Conservation (phyloP, 208 protist genomes). For the Phytomonas serpens region DNA sequence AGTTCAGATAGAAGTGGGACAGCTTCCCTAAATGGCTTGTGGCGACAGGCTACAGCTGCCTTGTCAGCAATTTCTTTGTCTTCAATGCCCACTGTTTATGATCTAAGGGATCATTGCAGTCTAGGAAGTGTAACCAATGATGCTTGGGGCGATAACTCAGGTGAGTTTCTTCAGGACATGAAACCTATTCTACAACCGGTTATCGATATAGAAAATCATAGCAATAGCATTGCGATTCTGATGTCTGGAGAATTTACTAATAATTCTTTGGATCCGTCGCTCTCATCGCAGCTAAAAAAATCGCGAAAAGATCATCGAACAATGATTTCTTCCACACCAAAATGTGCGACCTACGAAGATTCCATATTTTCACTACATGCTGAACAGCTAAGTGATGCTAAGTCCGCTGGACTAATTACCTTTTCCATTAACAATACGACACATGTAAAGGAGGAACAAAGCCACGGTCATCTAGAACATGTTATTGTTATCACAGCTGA, state of each 20-base stretch:
- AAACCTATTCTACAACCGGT: background rate
- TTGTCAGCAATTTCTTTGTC: background rate
- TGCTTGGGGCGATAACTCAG: slow-evolving; percentile 2
- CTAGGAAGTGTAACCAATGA: background rate
- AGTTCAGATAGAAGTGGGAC: background rate
- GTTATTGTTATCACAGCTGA: background rate
- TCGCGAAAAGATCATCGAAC: background rate
- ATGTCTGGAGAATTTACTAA: background rate
- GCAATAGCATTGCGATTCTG: background rate
- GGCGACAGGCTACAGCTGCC: background rate
- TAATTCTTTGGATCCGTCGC: background rate
- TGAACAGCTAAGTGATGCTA: background rate
- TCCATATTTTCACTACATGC: background rate
- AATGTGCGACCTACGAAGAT: background rate
- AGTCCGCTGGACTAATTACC: background rate
- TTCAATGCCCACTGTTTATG: background rate
- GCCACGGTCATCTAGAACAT: background rate
- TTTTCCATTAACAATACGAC: background rate
- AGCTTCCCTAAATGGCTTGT: background rate
- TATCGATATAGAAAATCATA: background rate
- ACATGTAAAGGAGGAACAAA: background rate
- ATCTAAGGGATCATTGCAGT: background rate
- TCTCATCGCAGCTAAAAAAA: background rate
- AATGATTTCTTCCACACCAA: background rate
- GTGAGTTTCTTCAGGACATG: slow-evolving; percentile 2